A percentile compares a stretch with the other conserved stretches of the same genome.
These are phyloP conservation scores for Chaetomium olivaceum DNA, from an alignment of 2,329 filamentous ascomycete species.

Conservation along the genomic window DNA sequence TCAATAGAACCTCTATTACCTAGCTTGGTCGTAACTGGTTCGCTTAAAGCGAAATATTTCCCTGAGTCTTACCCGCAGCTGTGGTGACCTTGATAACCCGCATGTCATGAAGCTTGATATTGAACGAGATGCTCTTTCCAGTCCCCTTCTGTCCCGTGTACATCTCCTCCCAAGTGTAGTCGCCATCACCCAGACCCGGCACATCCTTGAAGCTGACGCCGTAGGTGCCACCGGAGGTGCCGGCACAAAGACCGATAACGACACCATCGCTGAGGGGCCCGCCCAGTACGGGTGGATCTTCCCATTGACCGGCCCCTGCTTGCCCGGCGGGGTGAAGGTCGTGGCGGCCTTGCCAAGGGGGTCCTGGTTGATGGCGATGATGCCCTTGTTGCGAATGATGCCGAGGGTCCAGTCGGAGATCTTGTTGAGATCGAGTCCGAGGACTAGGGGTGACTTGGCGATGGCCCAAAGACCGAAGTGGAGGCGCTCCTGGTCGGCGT, in stretches of 20 bases:
- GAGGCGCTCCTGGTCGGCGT: slow-evolving; percentile 28
- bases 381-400: slow-evolving; percentile 33
- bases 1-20: too few species aligned
- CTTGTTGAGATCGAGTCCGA: slow-evolving; percentile 34
- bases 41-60: neutral
- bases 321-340: slow-evolving; percentile 34
- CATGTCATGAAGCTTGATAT: slow-evolving; percentile 34
- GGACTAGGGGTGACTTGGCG: slow-evolving; percentile 34
- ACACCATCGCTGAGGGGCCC: slow-evolving; percentile 41
- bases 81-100: slow-evolving; percentile 32
- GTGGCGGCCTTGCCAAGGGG: slow-evolving; percentile 32
- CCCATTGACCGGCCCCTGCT: slow-evolving; percentile 44
- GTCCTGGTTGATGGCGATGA: slow-evolving; percentile 37
- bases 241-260: slow-evolving; percentile 41
- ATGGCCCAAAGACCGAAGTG: slow-evolving; percentile 38
- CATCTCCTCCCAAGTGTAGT: slow-evolving; percentile 44
- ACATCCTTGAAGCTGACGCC: slow-evolving; percentile 48
- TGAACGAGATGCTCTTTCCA: slow-evolving; percentile 29
- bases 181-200: slow-evolving; percentile 42
- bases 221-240: slow-evolving; percentile 44
- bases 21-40: too few species aligned
- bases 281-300: slow-evolving; percentile 46
- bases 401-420: slow-evolving; percentile 28
- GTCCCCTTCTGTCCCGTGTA: slow-evolving; percentile 34
- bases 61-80: neutral